These are phyloP conservation scores for Pleurotus eryngii DNA, from an alignment of 768 basidiomycete species.

Conservation along the genomic window DNA sequence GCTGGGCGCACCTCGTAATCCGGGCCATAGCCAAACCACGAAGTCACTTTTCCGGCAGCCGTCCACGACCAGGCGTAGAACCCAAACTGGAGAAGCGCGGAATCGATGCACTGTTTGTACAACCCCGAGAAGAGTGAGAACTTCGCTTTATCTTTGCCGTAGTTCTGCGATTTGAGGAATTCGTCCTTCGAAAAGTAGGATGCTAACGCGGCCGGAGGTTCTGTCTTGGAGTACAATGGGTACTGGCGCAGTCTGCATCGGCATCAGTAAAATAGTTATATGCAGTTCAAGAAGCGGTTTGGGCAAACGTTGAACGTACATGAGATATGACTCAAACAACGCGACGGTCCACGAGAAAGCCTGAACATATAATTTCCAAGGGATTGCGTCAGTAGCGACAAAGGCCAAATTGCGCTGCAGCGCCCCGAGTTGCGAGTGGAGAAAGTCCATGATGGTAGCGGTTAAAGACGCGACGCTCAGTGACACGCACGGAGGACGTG, in stretches of 20 bases:
- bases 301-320: conserved; percentile 48
- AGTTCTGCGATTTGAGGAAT: conserved; percentile 87
- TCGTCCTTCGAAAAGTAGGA: conserved; percentile 64
- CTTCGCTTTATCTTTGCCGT: conserved; percentile 87
- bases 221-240: conserved; percentile 73
- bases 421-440: conserved; percentile 52
- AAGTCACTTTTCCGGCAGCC: conserved; percentile 45
- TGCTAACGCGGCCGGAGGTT: conserved; percentile 69
- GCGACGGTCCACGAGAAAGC: conserved; percentile 71
- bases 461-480: not conserved
- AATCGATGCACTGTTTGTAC: conserved; percentile 71
- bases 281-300: not conserved
- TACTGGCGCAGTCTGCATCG: conserved; percentile 69
- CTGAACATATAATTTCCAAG: conserved; percentile 85
- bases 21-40: conserved; percentile 59
- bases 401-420: conserved; percentile 67
- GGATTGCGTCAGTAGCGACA: conserved; percentile 65
- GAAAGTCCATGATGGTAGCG: conserved; percentile 47
- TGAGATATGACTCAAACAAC: conserved; percentile 83
- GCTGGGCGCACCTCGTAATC: conserved; percentile 68
- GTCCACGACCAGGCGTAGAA: conserved; percentile 85
- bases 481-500: conserved; percentile 8
- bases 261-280: not conserved
- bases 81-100: conserved; percentile 66
- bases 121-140: conserved; percentile 74